Base-by-base conservation (phyloP, 2,329 filamentous ascomycete species). In the Fusarium brevicatenulatum region DNA sequence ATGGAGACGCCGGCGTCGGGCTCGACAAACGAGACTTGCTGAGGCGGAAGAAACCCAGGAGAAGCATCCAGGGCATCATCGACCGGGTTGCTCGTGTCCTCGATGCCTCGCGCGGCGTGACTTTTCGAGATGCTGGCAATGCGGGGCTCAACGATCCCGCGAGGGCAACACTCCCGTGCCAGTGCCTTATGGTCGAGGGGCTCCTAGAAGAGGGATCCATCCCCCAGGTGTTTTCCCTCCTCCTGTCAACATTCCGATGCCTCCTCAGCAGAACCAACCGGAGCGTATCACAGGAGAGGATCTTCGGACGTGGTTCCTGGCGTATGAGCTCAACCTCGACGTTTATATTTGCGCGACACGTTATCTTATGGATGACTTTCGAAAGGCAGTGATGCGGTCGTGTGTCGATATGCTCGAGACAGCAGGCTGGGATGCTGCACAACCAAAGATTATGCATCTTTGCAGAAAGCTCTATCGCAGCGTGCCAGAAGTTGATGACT, bases 341-440 rank as follows among this genome's bases (percentile, higher is more conserved):
- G 85, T 86, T 18, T 87, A 87, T 77, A 83, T 87, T 57, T 84
- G 84, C 59, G 85, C 85, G 12, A 81, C 86, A 70, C 83, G 83
- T 57, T 87, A 83, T 74, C 79, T 86, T 58, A 83, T 87, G 75
- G 81, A 84, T 32, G 82, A 82, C 54, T 84, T 87, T 77, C 84
- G 85, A 72, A 68, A 64, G 9, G 82, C 80, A 49, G 81, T 87
- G 42, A 80, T 84, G 55, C 80, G 82, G 8, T 81, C 77, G 36
- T 81, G 82, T 62, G 80, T 87, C 68, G 84, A 87, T 75, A 84
- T 85, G 81, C 81, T 86, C 19, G 83, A 85, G 73, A 80, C 80
- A 11, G 82, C 85, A 2, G 82, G 84, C 4, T 74, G 81, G 10
- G 83, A 85, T 57, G 84, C 82, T 5, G 83, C 84, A 36, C 79